Percentiles rank a stretch among this genome's conserved stretches.
phyloP scores from a whole-genome alignment of 305 asterid genomes.

The Euphrasia arctica region DNA sequence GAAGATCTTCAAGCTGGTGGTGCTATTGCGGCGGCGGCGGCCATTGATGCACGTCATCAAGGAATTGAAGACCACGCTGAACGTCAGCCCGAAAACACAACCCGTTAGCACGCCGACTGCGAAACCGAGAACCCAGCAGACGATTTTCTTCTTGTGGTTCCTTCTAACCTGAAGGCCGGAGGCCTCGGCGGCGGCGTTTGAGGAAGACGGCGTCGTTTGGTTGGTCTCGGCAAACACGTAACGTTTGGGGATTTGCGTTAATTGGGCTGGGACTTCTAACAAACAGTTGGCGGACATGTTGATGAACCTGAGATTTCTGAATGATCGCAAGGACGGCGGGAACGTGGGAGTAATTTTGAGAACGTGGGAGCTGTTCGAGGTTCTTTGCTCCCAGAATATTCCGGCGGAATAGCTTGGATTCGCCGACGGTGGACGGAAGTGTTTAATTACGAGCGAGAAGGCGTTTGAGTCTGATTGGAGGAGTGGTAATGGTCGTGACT shows the following conservation, averaged over 20 bases:
- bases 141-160: constrained; percentile 31
- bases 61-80: constrained; percentile 42
- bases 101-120: constrained; percentile 62
- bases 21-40: constrained; percentile 25
- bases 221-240: constrained; percentile 54
- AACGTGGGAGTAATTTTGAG: too few species aligned
- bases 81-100: constrained; percentile 28
- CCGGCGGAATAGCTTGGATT: too few species aligned
- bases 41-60: constrained; percentile 32
- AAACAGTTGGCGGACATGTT: constrained; percentile 69
- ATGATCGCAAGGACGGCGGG: constrained; percentile 26
- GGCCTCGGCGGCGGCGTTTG: background rate
- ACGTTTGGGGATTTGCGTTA: constrained; percentile 43
- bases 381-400: too few species aligned
- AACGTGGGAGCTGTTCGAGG: too few species aligned
- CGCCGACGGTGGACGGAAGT: too few species aligned
- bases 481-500: too few species aligned
- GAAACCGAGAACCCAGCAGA: constrained; percentile 54
- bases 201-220: constrained; percentile 8
- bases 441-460: too few species aligned
- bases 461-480: too few species aligned
- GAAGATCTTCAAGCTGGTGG: constrained; percentile 42
- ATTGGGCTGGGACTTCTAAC: constrained; percentile 40
- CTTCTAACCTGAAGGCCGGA: constrained; percentile 22
- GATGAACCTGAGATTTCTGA: constrained; percentile 44